These are phyloP conservation scores for Rhodosporidiobolus odoratus DNA, from an alignment of 768 basidiomycete species.

Conservation along the genomic window DNA sequence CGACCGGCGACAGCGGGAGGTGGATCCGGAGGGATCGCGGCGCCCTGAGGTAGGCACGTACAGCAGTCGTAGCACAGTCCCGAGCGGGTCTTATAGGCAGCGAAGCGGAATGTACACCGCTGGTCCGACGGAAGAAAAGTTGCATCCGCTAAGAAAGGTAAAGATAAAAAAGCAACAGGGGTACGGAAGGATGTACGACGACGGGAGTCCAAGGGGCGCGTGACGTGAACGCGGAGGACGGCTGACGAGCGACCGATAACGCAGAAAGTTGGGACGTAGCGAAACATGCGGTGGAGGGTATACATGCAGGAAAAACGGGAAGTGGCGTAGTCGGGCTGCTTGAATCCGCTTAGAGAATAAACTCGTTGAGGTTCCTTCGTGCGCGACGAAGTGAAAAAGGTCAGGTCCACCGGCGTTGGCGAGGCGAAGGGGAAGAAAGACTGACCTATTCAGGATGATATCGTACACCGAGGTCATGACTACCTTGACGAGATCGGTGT, in stretches of 20 bases:
- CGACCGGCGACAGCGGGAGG: constrained; percentile 9
- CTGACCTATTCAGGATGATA: constrained; percentile 18
- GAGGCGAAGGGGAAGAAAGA: neutral
- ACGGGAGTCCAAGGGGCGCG: too few relatives aligned
- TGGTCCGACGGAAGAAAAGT: too few relatives aligned
- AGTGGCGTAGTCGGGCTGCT: neutral
- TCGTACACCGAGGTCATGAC: constrained; percentile 37
- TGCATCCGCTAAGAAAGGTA: too few relatives aligned
- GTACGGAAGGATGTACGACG: too few relatives aligned
- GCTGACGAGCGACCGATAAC: too few relatives aligned
- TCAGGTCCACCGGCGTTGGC: neutral
- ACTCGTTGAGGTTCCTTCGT: neutral
- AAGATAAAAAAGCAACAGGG: too few relatives aligned
- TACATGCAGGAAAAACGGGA: neutral
- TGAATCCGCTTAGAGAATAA: neutral
- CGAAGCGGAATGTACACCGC: too few relatives aligned
- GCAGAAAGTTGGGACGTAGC: neutral
- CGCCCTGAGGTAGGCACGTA: too few relatives aligned
- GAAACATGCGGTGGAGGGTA: neutral
- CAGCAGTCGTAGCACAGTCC: too few relatives aligned
- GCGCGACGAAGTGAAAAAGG: too few relatives aligned
- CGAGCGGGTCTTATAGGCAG: too few relatives aligned
- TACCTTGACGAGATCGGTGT: constrained; percentile 40
- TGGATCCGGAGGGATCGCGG: neutral
- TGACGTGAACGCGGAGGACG: too few relatives aligned